Evolutionary conservation across 2,329 filamentous ascomycete species (phyloP).

Genomic region (Diaporthe citri): DNA sequence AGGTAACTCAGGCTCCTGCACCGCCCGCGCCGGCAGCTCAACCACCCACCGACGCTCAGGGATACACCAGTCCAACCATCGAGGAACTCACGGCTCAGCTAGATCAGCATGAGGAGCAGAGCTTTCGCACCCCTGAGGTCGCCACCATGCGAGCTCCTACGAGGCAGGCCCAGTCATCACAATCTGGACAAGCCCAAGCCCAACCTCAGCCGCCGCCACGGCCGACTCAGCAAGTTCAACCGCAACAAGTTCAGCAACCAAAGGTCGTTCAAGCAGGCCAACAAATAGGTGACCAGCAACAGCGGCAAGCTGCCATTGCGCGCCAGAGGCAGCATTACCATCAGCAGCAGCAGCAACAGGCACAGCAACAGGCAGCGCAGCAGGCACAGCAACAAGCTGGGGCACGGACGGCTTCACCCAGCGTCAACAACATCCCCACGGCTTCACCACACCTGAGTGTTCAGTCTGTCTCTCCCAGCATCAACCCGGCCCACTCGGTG

Average conservation of each 20-base stretch:
- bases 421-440: conserved; percentile 36
- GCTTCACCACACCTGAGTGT: conserved; percentile 39
- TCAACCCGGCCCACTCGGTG: conserved; percentile 27
- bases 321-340: conserved; percentile 42
- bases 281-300: conserved; percentile 39
- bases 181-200: conserved; percentile 14
- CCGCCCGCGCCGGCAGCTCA: conserved; percentile 24
- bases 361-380: conserved; percentile 32
- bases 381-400: conserved; percentile 40
- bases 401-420: conserved; percentile 38
- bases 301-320: conserved; percentile 33
- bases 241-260: conserved; percentile 30
- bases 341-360: conserved; percentile 43
- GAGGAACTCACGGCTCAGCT: conserved; percentile 40
- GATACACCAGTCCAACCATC: conserved; percentile 39
- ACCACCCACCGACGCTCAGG: conserved; percentile 29
- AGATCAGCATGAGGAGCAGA: conserved; percentile 35
- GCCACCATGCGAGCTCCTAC: conserved; percentile 21
- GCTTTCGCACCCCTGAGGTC: conserved; percentile 23
- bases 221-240: conserved; percentile 39
- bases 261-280: conserved; percentile 33
- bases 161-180: conserved; percentile 27
- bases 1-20: conserved; percentile 26
- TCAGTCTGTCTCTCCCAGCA: conserved; percentile 38
- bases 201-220: conserved; percentile 32